Evolutionary conservation across 2,329 filamentous ascomycete genomes (phyloP), one percentile per base, ranked within the genome.

Genomic region (Blastomyces percursus): DNA sequence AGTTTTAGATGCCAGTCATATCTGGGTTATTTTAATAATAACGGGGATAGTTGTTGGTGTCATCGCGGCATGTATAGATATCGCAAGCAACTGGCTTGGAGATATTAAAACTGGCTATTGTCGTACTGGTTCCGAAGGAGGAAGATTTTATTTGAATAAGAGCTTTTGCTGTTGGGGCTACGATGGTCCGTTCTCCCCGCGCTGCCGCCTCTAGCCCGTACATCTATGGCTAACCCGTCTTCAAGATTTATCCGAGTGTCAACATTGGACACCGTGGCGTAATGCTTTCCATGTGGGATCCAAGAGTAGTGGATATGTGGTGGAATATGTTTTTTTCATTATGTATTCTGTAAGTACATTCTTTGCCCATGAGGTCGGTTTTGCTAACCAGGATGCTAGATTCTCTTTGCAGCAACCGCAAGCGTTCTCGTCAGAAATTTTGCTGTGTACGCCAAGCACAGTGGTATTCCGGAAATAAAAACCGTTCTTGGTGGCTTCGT

Each of bases 401-500:
- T 89, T 1, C 72, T 89, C 3, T 96, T 97, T 73, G 89, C 93
- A 27, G 88, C 89, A 59, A 87, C 87, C 3, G 87, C 92, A 4
- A 92, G 92, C 0, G 86, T 83, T 44, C 80, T 99, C 50, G 94
- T 99, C 71, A 95, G 90, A 73, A 86, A 85, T 0, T 97, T 93
- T 75, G 92, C 94, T 8, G 93, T 94, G 0, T 97, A 99, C 73
- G 94, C 94, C 12, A 94, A 94, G 46, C 94, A 94, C n/a, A 96
- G 91, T n/a, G 94, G 94, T 50, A 99, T 99, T 62, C 96, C 91
- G 11, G 94, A 99, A 78, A 99, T 99, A 81, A 99, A 99, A 76
- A 96, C 91, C 76, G 97, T 99, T 71, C 96, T 99, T 71, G 94
- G 93, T 4, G 94, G 94, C 2, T 99, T 99, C 73, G 90, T 97